Conservation (phyloP, 176 grass and related monocot genomes). For the Neostapfia colusana region DNA sequence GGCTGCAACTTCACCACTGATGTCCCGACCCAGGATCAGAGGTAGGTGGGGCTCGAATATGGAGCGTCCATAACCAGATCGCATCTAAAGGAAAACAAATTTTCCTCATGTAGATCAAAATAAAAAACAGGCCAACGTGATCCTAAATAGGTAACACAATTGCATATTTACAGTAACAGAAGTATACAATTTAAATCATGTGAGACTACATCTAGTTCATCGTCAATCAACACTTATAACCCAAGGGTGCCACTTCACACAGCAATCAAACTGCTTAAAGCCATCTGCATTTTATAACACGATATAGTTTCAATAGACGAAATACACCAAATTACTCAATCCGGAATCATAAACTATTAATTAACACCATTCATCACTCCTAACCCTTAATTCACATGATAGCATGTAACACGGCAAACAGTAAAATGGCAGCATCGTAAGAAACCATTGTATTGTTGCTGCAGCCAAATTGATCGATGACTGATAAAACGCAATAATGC, state of each 20-base stretch:
- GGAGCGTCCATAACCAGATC: conserved; percentile 84
- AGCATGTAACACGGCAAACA: background rate
- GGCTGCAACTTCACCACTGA: conserved; percentile 93
- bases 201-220: background rate
- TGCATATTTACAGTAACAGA: background rate
- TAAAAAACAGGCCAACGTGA: background rate
- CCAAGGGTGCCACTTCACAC: background rate
- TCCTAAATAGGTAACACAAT: background rate
- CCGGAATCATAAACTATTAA: background rate
- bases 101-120: conserved; percentile 26
- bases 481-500: background rate
- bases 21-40: conserved; percentile 83
- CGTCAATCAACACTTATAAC: background rate
- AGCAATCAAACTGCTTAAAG: background rate
- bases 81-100: conserved; percentile 52
- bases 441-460: background rate
- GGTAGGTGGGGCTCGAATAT: conserved; percentile 78
- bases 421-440: background rate
- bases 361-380: no score
- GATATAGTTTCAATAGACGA: background rate
- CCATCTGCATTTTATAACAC: background rate
- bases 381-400: background rate
- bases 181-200: background rate
- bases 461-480: background rate
- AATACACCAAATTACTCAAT: background rate